These are phyloP conservation scores for Rhodosporidiobolus odoratus DNA, from an alignment of 768 basidiomycete genomes.

Conservation along the genomic window DNA sequence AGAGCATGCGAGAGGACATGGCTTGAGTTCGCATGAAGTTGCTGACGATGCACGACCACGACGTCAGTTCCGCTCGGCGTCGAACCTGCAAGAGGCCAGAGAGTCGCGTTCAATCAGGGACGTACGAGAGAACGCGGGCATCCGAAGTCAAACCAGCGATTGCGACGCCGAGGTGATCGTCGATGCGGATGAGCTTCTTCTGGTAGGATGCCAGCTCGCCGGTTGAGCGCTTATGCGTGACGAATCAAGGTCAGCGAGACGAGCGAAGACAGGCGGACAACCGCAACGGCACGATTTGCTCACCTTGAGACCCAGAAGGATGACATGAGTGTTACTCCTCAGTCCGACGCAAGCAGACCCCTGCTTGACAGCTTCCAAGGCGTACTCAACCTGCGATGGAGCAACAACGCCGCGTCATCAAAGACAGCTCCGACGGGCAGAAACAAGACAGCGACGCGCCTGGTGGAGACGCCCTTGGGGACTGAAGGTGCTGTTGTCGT, in stretches of 20 bases:
- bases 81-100: conserved; percentile 1
- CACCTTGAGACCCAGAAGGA: conserved; percentile 88
- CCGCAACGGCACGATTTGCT: conserved; percentile 41
- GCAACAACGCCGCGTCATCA: not conserved
- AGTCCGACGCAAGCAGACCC: conserved; percentile 98
- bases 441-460: conserved; percentile 23
- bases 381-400: conserved; percentile 52
- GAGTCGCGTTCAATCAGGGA: conserved; percentile 26
- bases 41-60: conserved; percentile 49
- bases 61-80: not conserved
- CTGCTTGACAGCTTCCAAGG: conserved; percentile 98
- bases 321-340: conserved; percentile 87
- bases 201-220: conserved; percentile 99
- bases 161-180: conserved; percentile 98
- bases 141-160: conserved; percentile 98
- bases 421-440: not conserved
- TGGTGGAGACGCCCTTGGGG: conserved; percentile 89
- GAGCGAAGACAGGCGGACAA: too few relatives aligned
- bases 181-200: conserved; percentile 99
- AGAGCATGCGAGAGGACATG: conserved; percentile 88
- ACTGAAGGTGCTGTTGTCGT: conserved; percentile 94
- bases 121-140: conserved; percentile 89
- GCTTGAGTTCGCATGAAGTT: conserved; percentile 99
- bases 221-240: conserved; percentile 71
- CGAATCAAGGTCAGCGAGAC: not conserved